Conservation (phyloP, 2,329 filamentous ascomycete species). For the Penicillium occitanis region DNA sequence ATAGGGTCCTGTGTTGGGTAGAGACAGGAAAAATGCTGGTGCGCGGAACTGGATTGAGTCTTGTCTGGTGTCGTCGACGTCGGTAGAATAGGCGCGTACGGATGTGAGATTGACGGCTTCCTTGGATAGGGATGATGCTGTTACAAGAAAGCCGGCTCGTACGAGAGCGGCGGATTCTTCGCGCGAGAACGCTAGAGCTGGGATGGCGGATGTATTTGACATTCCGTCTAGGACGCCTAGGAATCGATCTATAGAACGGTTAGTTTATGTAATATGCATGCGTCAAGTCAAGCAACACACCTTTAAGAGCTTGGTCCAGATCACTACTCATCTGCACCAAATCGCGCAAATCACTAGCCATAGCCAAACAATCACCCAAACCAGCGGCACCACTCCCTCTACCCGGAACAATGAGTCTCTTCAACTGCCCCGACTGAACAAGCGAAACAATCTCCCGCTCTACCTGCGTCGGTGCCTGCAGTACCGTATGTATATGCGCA, state of each 20-base stretch:
- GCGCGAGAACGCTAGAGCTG: slow-evolving; percentile 46
- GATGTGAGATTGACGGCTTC: slow-evolving; percentile 46
- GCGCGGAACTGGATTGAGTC: slow-evolving; percentile 26
- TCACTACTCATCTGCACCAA: slow-evolving; percentile 38
- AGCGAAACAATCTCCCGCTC: slow-evolving; percentile 60
- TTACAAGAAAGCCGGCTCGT: slow-evolving; percentile 56
- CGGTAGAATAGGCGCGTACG: slow-evolving; percentile 32
- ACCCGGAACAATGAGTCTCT: slow-evolving; percentile 57
- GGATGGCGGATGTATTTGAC: slow-evolving; percentile 49
- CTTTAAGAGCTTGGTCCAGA: slow-evolving; percentile 38
- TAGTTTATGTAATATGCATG: background rate
- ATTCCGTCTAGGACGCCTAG: slow-evolving; percentile 48
- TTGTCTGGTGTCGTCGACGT: background rate
- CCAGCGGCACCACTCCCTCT: slow-evolving; percentile 57
- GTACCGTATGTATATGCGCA: slow-evolving; percentile 60
- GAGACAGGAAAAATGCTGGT: slow-evolving; percentile 51
- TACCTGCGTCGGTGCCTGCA: slow-evolving; percentile 56
- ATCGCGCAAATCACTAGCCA: slow-evolving; percentile 54
- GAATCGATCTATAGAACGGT: slow-evolving; percentile 49
- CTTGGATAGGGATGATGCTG: slow-evolving; percentile 44
- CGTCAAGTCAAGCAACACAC: slow-evolving; percentile 25
- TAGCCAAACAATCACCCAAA: slow-evolving; percentile 59
- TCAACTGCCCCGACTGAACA: slow-evolving; percentile 50
- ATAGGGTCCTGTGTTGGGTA: slow-evolving; percentile 61
- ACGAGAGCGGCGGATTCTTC: slow-evolving; percentile 52